Conservation (phyloP, 352 stramenopile genomes). For the Pythium aphanidermatum region DNA sequence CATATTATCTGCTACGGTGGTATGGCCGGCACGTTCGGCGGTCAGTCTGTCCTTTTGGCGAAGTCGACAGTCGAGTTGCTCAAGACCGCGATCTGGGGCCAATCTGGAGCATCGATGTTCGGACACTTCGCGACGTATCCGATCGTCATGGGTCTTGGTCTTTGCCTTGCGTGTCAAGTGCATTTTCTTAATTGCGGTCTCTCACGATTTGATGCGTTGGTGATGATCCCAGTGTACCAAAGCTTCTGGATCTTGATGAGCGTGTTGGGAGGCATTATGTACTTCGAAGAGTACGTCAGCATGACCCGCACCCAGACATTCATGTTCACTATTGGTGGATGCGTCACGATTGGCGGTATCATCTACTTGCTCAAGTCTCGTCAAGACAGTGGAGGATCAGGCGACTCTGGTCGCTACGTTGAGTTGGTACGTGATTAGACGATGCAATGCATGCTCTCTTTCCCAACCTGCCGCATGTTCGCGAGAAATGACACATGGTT, state of each 20-base stretch:
- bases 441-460: not conserved
- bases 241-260: constrained; percentile 90
- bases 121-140: constrained; percentile 72
- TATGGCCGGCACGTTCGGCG: constrained; percentile 86
- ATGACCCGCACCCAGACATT: constrained; percentile 71
- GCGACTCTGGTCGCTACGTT: constrained; percentile 40
- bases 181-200: constrained; percentile 88
- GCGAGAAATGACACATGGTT: no score
- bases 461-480: constrained; percentile 2
- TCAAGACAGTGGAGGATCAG: constrained; percentile 13
- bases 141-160: constrained; percentile 57
- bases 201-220: constrained; percentile 82
- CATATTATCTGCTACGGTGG: constrained; percentile 87
- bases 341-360: constrained; percentile 76
- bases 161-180: constrained; percentile 77
- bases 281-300: constrained; percentile 89
- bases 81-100: constrained; percentile 87
- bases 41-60: constrained; percentile 83
- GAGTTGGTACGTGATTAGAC: constrained; percentile 47
- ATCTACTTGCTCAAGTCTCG: constrained; percentile 67
- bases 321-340: constrained; percentile 74
- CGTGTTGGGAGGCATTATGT: constrained; percentile 89
- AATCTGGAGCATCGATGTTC: constrained; percentile 70
- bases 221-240: constrained; percentile 89
- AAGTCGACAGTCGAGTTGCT: constrained; percentile 88